Evolutionary conservation across 2,329 filamentous ascomycete genomes (phyloP).

Genomic region (Magnaporthiopsis poae): DNA sequence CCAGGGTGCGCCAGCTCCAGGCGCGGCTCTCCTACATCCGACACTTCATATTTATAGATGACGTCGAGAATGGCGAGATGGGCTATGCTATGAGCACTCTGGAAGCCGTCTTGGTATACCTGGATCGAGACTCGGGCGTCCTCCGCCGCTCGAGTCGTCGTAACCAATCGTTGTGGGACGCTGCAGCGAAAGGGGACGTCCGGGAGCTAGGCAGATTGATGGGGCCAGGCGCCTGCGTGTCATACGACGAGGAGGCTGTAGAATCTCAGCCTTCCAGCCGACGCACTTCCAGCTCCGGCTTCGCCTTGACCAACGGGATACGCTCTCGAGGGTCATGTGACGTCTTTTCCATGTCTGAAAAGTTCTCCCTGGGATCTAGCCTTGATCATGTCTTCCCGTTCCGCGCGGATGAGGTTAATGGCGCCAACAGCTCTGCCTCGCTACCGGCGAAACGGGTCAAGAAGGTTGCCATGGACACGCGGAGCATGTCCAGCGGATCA

Average conservation of each 20-base stretch:
- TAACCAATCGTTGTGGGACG: conserved; percentile 82
- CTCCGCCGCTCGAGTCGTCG: conserved; percentile 74
- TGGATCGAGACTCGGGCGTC: conserved; percentile 70
- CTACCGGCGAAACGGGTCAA: conserved; percentile 49
- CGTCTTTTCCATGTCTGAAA: conserved; percentile 32
- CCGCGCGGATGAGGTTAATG: conserved; percentile 46
- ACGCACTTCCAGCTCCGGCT: conserved; percentile 26
- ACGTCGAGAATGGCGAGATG: conserved; percentile 91
- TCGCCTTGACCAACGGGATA: conserved; percentile 29
- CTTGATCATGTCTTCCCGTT: conserved; percentile 89
- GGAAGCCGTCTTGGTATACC: conserved; percentile 83
- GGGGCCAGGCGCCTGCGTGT: conserved; percentile 53
- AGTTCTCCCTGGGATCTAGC: conserved; percentile 45
- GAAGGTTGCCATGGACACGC: conserved; percentile 78
- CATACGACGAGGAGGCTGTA: conserved; percentile 23
- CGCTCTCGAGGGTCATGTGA: conserved; percentile 10
- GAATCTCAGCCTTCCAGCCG: conserved; percentile 30
- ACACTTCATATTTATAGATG: conserved; percentile 94
- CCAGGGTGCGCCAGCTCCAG: conserved; percentile 77
- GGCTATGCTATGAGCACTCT: conserved; percentile 94
- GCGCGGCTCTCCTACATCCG: conserved; percentile 89
- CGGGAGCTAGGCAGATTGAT: conserved; percentile 67
- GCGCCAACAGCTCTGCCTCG: conserved; percentile 19
- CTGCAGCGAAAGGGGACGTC: conserved; percentile 67
- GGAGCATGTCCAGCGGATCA: conserved; percentile 80